Evolutionary conservation across 495 filamentous ascomycete genomes (phyloP).

Genomic region (Aspergillus carlsbadensis): DNA sequence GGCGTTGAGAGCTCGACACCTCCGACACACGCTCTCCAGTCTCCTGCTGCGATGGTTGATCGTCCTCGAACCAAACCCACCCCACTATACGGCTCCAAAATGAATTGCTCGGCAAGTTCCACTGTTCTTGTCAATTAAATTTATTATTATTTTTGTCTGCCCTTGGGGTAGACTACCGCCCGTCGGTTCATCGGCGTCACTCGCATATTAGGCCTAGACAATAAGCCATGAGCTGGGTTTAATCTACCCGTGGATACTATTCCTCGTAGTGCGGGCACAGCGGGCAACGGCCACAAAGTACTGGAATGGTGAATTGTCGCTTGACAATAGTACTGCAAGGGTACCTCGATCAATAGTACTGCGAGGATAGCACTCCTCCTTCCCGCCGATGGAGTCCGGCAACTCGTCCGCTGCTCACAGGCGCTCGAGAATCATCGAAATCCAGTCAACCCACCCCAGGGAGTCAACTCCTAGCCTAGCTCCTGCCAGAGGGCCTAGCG

Average conservation of each 20-base stretch:
- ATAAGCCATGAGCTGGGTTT: background rate
- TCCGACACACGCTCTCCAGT: slow-evolving; percentile 7
- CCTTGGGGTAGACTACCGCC: slow-evolving; percentile 4
- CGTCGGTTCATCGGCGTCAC: slow-evolving; percentile 19
- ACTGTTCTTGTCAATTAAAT: background rate
- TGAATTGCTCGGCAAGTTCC: background rate
- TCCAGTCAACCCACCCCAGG: background rate
- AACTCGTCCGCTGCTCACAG: no score
- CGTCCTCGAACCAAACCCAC: no score
- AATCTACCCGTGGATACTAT: background rate
- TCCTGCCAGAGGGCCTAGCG: slow-evolving; percentile 2
- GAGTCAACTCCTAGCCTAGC: slow-evolving; percentile 12
- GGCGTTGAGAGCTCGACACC: no score
- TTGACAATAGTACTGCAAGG: no score
- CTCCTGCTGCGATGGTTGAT: no score
- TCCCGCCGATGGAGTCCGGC: no score
- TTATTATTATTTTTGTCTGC: slow-evolving; percentile 5
- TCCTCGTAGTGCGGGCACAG: background rate
- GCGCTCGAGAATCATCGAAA: background rate
- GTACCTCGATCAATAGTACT: no score
- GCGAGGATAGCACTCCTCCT: no score
- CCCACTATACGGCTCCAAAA: no score
- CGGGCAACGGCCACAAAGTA: background rate
- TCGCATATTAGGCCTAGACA: slow-evolving; percentile 10
- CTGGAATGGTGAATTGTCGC: background rate